Evolutionary conservation across 768 basidiomycete genomes (phyloP), one percentile per base, ranked within the genome.

Genomic region (Hericium alpestre): DNA sequence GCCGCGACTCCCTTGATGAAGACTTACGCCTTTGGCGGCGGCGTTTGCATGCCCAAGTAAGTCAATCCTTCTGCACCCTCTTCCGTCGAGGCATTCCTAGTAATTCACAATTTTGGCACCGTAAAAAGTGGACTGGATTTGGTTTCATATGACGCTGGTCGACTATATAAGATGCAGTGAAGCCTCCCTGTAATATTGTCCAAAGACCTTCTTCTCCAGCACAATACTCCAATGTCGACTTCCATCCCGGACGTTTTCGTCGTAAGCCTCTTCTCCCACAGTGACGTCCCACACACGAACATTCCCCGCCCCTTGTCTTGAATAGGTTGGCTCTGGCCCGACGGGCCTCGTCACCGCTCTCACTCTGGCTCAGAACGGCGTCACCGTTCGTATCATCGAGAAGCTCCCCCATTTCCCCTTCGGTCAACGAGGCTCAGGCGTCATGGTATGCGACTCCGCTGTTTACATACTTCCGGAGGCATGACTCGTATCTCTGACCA

Each of bases 381-480:
- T 59, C 22, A 15, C 58, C 38, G 55, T 59, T 9, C 58, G 58
- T n/a, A 38, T 59, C 22, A 38, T 59, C 54, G 58, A 59, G n/a
- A 59, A 55, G 48, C 40, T 55, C 2, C n/a, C 27, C 20, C n/a
- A 38, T 15, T 38, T 11, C 7, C 46, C 37, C 4, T 4, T 25
- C 20, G 54, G 58, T 32, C 54, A 54, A 23, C 58, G 58, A 13
- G 58, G 58, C 15, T 41, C 58, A 13, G 53, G 52, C 3, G 43
- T 58, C 23, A 27, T 41, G 37, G 58, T 58, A 22, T 11, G 49
- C 16, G 43, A 46, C 7, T n/a, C 16, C 5, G 32, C 9, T 10
- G 9, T 10, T 32, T 32, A 32, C 9, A 32, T 32, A 32, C 32
- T 32, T 32, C 43, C 9, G 12, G 15, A 3, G 20, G 16, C 13